Percentiles rank a stretch among this genome's conserved stretches.
phyloP scores from a whole-genome alignment of 2,329 filamentous ascomycete genomes.

The Hypomyces rosellus region DNA sequence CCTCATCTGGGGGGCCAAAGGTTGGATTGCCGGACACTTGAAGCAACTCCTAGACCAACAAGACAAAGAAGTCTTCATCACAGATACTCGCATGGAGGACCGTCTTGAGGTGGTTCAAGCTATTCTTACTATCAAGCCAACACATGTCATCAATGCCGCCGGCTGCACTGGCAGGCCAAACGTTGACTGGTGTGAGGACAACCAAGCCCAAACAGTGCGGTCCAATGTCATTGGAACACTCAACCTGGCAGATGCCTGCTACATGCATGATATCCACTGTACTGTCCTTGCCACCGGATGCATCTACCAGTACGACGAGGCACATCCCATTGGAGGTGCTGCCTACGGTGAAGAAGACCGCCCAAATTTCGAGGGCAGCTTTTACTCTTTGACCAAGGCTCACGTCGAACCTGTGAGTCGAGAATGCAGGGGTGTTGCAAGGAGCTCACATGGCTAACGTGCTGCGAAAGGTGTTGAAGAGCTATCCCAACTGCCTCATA shows the following conservation, averaged over 20 bases:
- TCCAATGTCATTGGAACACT: constrained; percentile 61
- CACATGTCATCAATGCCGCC: constrained; percentile 60
- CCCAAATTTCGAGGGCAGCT: constrained; percentile 60
- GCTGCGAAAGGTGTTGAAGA: constrained; percentile 48
- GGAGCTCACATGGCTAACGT: not conserved
- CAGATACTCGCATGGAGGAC: constrained; percentile 60
- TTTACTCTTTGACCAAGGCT: constrained; percentile 62
- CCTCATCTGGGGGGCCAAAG: constrained; percentile 59
- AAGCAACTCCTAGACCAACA: constrained; percentile 51
- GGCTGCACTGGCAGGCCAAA: constrained; percentile 62
- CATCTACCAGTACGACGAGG: constrained; percentile 58
- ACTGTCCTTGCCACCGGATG: constrained; percentile 64
- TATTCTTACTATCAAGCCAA: constrained; percentile 54
- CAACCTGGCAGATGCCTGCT: constrained; percentile 58
- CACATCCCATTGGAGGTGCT: constrained; percentile 52
- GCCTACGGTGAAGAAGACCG: constrained; percentile 56
- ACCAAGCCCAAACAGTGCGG: constrained; percentile 60
- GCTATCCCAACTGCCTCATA: constrained; percentile 56
- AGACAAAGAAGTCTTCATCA: constrained; percentile 55
- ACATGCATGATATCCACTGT: constrained; percentile 51
- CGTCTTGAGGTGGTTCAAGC: constrained; percentile 49
- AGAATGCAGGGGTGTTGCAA: not conserved
- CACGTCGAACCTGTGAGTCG: constrained; percentile 47
- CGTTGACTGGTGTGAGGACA: constrained; percentile 66
- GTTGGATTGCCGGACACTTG: constrained; percentile 58